A percentile compares a stretch with the other conserved stretches of the same genome.
Evolutionary conservation across 176 grass and related monocot genomes (phyloP).

Genomic region (Paspalum notatum): DNA sequence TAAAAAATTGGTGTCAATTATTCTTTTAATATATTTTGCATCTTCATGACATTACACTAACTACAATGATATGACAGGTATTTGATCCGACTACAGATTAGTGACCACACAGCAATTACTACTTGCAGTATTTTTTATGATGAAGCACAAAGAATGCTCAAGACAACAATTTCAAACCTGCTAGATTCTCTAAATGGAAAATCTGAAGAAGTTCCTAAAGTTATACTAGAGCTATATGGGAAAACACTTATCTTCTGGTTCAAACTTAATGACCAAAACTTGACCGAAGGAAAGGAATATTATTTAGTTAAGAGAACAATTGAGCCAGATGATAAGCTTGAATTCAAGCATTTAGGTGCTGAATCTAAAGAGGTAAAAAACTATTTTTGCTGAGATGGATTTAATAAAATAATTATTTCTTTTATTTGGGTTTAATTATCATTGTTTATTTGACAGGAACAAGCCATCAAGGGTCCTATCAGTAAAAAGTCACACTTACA

Average conservation of each 20-base stretch:
- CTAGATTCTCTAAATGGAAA: not conserved
- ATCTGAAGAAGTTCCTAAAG: not conserved
- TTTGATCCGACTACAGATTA: not conserved
- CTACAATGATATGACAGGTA: not conserved
- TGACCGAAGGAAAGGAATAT: not conserved
- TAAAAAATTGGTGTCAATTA: not conserved
- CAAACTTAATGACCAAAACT: not conserved
- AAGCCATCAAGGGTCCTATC: too few species aligned
- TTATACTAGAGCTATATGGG: not conserved
- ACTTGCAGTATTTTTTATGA: not conserved
- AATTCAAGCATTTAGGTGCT: not conserved
- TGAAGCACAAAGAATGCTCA: not conserved
- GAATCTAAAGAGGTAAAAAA: too few species aligned
- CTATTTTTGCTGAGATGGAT: too few species aligned
- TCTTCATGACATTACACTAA: too few species aligned
- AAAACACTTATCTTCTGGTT: not conserved
- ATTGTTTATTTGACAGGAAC: too few species aligned
- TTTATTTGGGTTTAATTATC: too few species aligned
- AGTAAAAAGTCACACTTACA: too few species aligned
- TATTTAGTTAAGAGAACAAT: not conserved
- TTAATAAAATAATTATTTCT: too few species aligned
- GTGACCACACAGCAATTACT: not conserved
- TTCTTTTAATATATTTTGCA: too few species aligned
- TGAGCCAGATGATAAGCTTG: not conserved
- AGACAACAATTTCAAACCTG: not conserved